Evolutionary conservation across 2,329 filamentous ascomycete genomes (phyloP).

Genomic region (Botrytis tulipae): DNA sequence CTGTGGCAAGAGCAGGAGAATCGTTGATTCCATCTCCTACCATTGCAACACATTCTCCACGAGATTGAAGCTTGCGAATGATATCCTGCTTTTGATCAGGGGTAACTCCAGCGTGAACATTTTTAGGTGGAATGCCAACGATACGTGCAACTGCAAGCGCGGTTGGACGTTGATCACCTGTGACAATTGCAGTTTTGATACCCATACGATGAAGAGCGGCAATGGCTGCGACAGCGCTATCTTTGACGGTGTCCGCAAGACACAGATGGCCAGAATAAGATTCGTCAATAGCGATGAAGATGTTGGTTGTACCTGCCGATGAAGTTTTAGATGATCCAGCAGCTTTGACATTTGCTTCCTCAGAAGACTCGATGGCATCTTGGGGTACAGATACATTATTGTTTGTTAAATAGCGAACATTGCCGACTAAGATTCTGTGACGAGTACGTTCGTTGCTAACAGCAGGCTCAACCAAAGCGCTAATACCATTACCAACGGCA

Average conservation of each 20-base stretch:
- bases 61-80: constrained; percentile 70
- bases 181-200: constrained; percentile 86
- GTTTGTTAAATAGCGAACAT: constrained; percentile 71
- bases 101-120: constrained; percentile 83
- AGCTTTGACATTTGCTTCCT: constrained; percentile 53
- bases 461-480: constrained; percentile 75
- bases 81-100: constrained; percentile 90
- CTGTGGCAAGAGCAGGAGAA: constrained; percentile 88
- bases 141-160: constrained; percentile 78
- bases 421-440: constrained; percentile 82
- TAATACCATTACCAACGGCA: constrained; percentile 80
- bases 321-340: constrained; percentile 38
- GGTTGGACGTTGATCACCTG: constrained; percentile 83
- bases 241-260: constrained; percentile 88
- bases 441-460: constrained; percentile 64
- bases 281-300: constrained; percentile 85
- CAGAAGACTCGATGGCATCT: constrained; percentile 61
- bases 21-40: constrained; percentile 99
- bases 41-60: constrained; percentile 85
- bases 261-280: constrained; percentile 78
- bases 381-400: constrained; percentile 66
- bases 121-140: constrained; percentile 73
- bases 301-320: constrained; percentile 75
- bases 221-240: constrained; percentile 77
- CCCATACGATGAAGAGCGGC: constrained; percentile 80